phyloP scores from a whole-genome alignment of 1,139 yeast species.

The Candida sanyaensis region DNA sequence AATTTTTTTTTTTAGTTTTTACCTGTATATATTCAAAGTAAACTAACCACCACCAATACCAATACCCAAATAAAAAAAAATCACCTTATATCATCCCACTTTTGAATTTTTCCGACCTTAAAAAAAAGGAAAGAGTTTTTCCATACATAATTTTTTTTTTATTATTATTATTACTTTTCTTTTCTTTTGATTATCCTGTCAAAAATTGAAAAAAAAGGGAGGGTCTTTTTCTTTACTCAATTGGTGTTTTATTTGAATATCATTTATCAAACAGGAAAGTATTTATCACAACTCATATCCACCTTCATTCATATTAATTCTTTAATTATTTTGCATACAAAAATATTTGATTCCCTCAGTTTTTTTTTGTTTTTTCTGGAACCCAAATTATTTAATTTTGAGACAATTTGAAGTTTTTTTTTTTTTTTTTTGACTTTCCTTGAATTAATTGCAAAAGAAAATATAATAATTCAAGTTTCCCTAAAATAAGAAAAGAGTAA shows the following conservation, averaged over 20 bases:
- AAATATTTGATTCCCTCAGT: neutral
- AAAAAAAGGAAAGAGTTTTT: neutral
- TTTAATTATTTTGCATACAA: neutral
- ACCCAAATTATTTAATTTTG: neutral
- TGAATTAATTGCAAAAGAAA: neutral
- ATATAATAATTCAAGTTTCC: neutral
- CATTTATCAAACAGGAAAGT: too few species aligned
- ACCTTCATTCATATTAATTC: too few species aligned
- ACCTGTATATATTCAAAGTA: too few species aligned
- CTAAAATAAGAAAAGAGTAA: neutral
- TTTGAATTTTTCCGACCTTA: neutral
- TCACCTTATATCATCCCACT: conserved; percentile 1
- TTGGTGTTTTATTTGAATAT: too few species aligned
- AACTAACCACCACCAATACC: too few species aligned
- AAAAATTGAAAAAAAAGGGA: too few species aligned
- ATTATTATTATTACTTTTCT: neutral
- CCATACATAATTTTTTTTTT: neutral
- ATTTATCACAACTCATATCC: too few species aligned
- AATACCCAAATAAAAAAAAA: neutral
- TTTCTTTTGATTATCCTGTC: neutral
- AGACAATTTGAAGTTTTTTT: neutral
- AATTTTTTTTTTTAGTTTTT: too few species aligned
- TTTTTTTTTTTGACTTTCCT: neutral
- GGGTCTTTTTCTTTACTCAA: neutral
- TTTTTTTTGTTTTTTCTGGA: too few species aligned